Percentiles rank a stretch among this genome's conserved stretches.
phyloP scores from a whole-genome alignment of 805 yeast species.

The Candida hispaniensis region DNA sequence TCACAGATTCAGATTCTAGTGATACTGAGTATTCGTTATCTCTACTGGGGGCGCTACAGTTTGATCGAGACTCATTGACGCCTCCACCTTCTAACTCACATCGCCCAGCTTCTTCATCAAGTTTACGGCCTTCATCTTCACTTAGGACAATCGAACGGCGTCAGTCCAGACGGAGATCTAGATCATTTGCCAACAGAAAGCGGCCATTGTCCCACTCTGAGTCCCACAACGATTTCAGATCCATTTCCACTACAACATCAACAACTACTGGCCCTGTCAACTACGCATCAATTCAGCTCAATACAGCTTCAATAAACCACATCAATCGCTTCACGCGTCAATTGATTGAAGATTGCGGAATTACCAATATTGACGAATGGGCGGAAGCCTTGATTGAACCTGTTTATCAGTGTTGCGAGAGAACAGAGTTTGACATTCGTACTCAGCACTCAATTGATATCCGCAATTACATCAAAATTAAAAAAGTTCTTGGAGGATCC shows the following conservation, averaged over 20 bases:
- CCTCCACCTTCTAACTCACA: no score
- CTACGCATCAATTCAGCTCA: conserved; percentile 15
- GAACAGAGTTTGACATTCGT: conserved; percentile 47
- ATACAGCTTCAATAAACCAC: conserved; percentile 19
- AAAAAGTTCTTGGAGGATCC: conserved; percentile 68
- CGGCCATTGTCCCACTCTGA: no score
- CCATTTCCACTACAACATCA: no score
- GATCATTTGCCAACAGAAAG: no score
- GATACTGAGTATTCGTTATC: conserved; percentile 24
- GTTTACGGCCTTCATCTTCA: no score
- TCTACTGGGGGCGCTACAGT: conserved; percentile 19
- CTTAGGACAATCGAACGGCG: no score
- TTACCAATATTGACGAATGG: conserved; percentile 48
- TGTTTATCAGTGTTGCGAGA: conserved; percentile 44
- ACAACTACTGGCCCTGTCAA: conserved; percentile 1
- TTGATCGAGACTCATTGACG: no score
- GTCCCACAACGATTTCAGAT: no score
- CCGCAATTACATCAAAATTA: conserved; percentile 79
- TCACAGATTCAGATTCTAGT: no score
- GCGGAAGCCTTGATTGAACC: conserved; percentile 38
- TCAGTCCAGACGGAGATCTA: no score
- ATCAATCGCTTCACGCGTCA: conserved; percentile 25
- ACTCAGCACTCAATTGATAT: conserved; percentile 72
- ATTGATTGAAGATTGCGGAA: conserved; percentile 26
- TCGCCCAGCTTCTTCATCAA: no score